A percentile compares a stretch with the other conserved stretches of the same genome.
Conservation (phyloP, 2,329 filamentous ascomycete genomes). For the Ophiocordyceps unilateralis region DNA sequence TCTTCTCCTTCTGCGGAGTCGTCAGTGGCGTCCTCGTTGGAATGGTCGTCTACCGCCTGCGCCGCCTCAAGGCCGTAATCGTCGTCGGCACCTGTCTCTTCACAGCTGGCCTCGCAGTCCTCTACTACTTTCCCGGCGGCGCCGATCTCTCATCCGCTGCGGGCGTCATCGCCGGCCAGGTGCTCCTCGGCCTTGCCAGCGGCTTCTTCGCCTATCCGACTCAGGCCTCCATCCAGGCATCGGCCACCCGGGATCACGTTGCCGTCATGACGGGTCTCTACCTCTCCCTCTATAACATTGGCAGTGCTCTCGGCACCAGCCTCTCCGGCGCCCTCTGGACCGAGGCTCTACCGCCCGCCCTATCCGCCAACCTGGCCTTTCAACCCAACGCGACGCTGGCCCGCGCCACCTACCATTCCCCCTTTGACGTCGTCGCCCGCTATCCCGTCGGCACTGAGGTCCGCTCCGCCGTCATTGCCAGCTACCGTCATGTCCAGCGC, state of each 20-base stretch:
- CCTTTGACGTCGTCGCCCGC: conserved; percentile 13
- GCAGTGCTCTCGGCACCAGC: conserved; percentile 22
- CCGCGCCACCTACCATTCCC: conserved; percentile 17
- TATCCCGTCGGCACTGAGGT: conserved; percentile 26
- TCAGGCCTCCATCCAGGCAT: conserved; percentile 22
- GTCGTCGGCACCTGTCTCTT: conserved; percentile 37
- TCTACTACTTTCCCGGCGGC: conserved; percentile 37
- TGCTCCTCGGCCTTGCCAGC: conserved; percentile 39
- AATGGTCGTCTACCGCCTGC: conserved; percentile 30
- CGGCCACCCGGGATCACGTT: conserved; percentile 18
- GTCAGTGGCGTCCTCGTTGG: conserved; percentile 34
- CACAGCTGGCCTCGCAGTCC: conserved; percentile 35
- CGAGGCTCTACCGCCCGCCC: conserved; percentile 16
- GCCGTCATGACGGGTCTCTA: conserved; percentile 21
- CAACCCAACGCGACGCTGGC: conserved; percentile 18
- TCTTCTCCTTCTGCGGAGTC: conserved; percentile 37
- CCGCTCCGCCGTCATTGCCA: conserved; percentile 23
- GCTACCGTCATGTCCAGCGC: conserved; percentile 26
- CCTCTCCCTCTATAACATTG: conserved; percentile 23
- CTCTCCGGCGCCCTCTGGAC: conserved; percentile 25
- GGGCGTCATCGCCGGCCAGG: conserved; percentile 36
- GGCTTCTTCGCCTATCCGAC: conserved; percentile 34
- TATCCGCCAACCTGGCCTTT: conserved; percentile 16
- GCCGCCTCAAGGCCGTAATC: conserved; percentile 40
- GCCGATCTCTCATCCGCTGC: conserved; percentile 19